Conservation (phyloP, 192 early-diverging fungal species). For the Backusella circina region DNA sequence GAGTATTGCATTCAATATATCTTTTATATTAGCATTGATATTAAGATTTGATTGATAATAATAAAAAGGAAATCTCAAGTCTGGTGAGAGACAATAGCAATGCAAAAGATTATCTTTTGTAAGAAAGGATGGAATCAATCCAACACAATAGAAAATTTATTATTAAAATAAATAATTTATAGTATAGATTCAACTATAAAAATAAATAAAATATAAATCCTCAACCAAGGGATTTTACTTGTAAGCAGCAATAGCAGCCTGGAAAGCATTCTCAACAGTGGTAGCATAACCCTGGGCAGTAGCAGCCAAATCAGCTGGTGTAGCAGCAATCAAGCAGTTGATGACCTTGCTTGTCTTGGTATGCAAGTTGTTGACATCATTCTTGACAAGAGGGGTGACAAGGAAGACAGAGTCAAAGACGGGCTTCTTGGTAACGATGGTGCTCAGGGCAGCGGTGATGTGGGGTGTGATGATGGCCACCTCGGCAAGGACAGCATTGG, state of each 20-base stretch:
- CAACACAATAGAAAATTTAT: neutral
- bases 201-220: neutral
- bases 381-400: neutral
- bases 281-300: neutral
- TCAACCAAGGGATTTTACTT: neutral
- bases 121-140: neutral
- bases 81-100: neutral
- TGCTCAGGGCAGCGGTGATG: neutral
- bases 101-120: too few species aligned
- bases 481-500: slow-evolving; percentile 7
- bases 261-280: slow-evolving; percentile 8
- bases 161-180: neutral
- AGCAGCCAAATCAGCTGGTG: neutral
- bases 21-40: too few species aligned
- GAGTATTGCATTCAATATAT: too few species aligned
- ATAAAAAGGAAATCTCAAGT: too few species aligned
- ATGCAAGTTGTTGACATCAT: neutral
- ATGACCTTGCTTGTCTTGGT: neutral
- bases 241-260: neutral
- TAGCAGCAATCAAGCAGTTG: slow-evolving; percentile 2
- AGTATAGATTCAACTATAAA: neutral
- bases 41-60: too few species aligned
- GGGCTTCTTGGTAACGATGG: slow-evolving; percentile 11
- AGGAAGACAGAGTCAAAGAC: neutral
- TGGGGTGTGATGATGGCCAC: neutral